Percentiles rank a stretch among this genome's conserved stretches.
Evolutionary conservation across 768 basidiomycete species (phyloP).

Genomic region (Leccinum imitatum): DNA sequence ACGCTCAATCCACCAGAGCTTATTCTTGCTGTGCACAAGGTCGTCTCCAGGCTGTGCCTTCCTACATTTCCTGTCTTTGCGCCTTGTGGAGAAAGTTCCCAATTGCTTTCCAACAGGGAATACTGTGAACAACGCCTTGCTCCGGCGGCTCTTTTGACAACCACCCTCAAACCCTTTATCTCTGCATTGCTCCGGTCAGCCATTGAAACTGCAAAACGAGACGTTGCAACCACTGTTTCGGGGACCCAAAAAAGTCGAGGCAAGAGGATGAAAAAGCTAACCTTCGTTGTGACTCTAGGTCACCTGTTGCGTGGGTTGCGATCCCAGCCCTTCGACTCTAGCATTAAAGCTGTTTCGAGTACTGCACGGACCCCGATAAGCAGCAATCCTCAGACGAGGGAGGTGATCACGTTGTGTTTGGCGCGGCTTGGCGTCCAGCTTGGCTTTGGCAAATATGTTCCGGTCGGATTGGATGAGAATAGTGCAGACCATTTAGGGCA

Average conservation of each 20-base stretch:
- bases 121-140: conserved; percentile 30
- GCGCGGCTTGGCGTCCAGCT: conserved; percentile 31
- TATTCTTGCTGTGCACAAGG: conserved; percentile 29
- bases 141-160: conserved; percentile 39
- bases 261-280: conserved; percentile 25
- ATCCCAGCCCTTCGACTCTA: conserved; percentile 6
- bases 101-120: conserved; percentile 16
- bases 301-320: conserved; percentile 41
- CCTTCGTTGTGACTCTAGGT: conserved; percentile 37
- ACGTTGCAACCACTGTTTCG: conserved; percentile 27
- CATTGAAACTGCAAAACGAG: conserved; percentile 32
- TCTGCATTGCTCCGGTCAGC: conserved; percentile 35
- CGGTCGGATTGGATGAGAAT: background rate
- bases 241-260: conserved; percentile 19
- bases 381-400: conserved; percentile 11
- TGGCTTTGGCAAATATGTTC: conserved; percentile 18
- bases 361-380: conserved; percentile 1
- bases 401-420: conserved; percentile 29
- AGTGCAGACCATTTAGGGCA: background rate
- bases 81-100: conserved; percentile 6
- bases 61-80: conserved; percentile 20
- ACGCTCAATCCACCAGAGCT: conserved; percentile 26
- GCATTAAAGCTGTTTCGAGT: conserved; percentile 1
- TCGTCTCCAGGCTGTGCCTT: conserved; percentile 19
- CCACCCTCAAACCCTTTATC: conserved; percentile 33